Conservation (phyloP, 2,329 filamentous ascomycete species). For the Camptophora hylomeconis region DNA sequence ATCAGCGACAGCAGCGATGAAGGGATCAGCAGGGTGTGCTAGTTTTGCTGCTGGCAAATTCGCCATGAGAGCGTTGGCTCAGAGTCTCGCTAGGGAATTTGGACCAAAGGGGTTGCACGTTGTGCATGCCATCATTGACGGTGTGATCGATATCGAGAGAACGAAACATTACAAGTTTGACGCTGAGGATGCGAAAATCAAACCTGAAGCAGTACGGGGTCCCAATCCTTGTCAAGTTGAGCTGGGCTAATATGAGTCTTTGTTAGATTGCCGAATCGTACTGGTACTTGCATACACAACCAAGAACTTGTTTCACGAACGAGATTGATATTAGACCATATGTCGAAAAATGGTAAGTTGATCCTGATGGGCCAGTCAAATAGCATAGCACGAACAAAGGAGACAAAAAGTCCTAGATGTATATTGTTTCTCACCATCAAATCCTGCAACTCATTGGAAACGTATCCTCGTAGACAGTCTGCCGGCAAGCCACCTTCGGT, state of each 20-base stretch:
- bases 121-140: slow-evolving; percentile 70
- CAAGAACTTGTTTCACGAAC: slow-evolving; percentile 64
- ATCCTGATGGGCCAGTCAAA: no score
- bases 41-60: slow-evolving; percentile 72
- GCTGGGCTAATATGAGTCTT: slow-evolving; percentile 7
- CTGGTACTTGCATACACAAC: slow-evolving; percentile 73
- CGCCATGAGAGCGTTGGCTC: slow-evolving; percentile 58
- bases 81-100: slow-evolving; percentile 71
- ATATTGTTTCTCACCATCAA: slow-evolving; percentile 74
- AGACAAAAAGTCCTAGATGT: no score
- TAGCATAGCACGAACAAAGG: no score
- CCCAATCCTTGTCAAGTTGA: slow-evolving; percentile 3
- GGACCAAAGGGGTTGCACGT: slow-evolving; percentile 75
- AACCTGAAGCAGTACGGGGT: slow-evolving; percentile 54
- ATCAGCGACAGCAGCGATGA: slow-evolving; percentile 69
- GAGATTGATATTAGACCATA: slow-evolving; percentile 39
- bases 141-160: slow-evolving; percentile 67
- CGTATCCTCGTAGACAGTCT: slow-evolving; percentile 58
- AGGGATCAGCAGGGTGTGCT: slow-evolving; percentile 55
- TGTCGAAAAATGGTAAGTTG: slow-evolving; percentile 69
- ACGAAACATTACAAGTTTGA: slow-evolving; percentile 49
- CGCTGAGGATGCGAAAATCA: slow-evolving; percentile 55
- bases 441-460: slow-evolving; percentile 56
- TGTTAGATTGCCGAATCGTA: slow-evolving; percentile 71
- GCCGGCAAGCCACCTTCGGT: slow-evolving; percentile 51